Conservation (phyloP, 345 rosid genomes). For the Zanthoxylum bungeanum region DNA sequence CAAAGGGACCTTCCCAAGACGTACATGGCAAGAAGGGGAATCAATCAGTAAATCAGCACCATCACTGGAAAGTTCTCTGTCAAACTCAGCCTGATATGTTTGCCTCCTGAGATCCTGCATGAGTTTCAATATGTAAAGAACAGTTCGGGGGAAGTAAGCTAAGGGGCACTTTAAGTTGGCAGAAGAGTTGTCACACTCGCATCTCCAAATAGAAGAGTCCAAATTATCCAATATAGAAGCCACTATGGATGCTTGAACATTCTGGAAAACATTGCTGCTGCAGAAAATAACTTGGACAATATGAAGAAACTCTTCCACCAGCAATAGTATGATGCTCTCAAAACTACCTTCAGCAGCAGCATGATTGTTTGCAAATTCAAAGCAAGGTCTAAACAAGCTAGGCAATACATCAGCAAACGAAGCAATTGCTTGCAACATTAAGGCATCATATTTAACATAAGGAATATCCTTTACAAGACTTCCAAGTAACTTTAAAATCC, state of each 20-base stretch:
- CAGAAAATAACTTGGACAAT: constrained; percentile 69
- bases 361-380: constrained; percentile 58
- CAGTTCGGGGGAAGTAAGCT: constrained; percentile 75
- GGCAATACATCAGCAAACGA: constrained; percentile 59
- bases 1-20: constrained; percentile 58
- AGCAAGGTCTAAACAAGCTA: constrained; percentile 46
- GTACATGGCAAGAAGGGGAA: constrained; percentile 49
- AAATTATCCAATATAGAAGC: constrained; percentile 69
- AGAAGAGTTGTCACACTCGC: constrained; percentile 48
- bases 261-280: constrained; percentile 52
- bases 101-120: constrained; percentile 70
- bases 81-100: constrained; percentile 41
- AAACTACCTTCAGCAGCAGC: constrained; percentile 62
- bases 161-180: constrained; percentile 57
- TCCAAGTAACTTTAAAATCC: constrained; percentile 76
- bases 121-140: constrained; percentile 56
- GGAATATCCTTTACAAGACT: constrained; percentile 54
- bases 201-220: constrained; percentile 74
- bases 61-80: constrained; percentile 30
- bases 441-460: constrained; percentile 55
- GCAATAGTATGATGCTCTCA: constrained; percentile 61
- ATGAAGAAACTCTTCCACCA: constrained; percentile 83
- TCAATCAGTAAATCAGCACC: constrained; percentile 29
- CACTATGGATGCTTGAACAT: constrained; percentile 64
- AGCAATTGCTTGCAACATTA: constrained; percentile 66